Conservation (phyloP, 2,329 filamentous ascomycete species). For the Dactylellina drechsleri region DNA sequence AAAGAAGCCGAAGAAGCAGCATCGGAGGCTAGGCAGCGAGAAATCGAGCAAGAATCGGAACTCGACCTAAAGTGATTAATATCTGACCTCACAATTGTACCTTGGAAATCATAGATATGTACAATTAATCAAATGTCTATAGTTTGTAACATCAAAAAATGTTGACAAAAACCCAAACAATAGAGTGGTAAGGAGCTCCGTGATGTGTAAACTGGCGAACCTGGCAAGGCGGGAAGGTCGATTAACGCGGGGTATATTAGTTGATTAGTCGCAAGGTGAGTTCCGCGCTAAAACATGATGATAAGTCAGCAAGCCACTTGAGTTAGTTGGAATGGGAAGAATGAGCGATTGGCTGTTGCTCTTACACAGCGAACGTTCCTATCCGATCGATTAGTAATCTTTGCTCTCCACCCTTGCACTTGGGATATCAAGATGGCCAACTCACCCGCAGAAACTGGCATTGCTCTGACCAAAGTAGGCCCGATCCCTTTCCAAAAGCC, state of each 20-base stretch:
- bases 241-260: conserved; percentile 30
- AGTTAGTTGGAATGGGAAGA: conserved; percentile 4
- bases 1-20: conserved; percentile 42
- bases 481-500: conserved; percentile 97
- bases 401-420: conserved; percentile 3
- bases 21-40: conserved; percentile 42
- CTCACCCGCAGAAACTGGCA: conserved; percentile 97
- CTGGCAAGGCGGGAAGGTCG: conserved; percentile 35
- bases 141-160: not conserved
- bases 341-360: conserved; percentile 5
- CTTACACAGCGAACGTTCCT: conserved; percentile 54
- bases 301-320: conserved; percentile 47
- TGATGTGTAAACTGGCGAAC: conserved; percentile 26
- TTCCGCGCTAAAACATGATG: conserved; percentile 42
- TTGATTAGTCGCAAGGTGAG: conserved; percentile 55
- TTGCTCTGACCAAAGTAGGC: conserved; percentile 89
- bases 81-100: conserved; percentile 2
- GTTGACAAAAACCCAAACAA: not conserved
- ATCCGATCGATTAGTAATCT: conserved; percentile 47
- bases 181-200: conserved; percentile 24
- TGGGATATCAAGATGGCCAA: conserved; percentile 70
- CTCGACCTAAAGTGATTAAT: conserved; percentile 10
- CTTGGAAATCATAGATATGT: conserved; percentile 32
- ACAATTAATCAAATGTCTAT: conserved; percentile 26
- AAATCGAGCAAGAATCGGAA: conserved; percentile 34